Evolutionary conservation across 2,329 filamentous ascomycete species (phyloP).

Genomic region (Emergomyces orientalis): DNA sequence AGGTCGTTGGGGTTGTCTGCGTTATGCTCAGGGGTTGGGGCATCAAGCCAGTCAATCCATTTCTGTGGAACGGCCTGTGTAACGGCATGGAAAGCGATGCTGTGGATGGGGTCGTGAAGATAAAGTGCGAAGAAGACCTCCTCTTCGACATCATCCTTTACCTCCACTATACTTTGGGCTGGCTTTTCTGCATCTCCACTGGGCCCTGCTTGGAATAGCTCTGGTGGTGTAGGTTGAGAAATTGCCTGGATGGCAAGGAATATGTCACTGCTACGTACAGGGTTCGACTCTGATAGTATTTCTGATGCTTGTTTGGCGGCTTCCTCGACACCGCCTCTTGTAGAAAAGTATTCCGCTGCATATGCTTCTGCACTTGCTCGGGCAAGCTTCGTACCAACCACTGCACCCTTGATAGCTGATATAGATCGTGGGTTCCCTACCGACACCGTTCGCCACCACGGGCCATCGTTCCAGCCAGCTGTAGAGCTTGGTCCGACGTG

Average conservation of each 20-base stretch:
- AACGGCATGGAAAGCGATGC: constrained; percentile 73
- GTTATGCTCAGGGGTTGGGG: constrained; percentile 40
- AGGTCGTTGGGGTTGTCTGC: constrained; percentile 32
- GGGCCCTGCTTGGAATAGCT: constrained; percentile 57
- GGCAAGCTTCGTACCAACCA: constrained; percentile 84
- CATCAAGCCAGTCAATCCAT: constrained; percentile 90
- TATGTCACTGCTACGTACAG: constrained; percentile 84
- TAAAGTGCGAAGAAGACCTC: constrained; percentile 69
- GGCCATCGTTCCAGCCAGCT: constrained; percentile 73
- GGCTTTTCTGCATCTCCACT: constrained; percentile 24
- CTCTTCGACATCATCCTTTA: constrained; percentile 39
- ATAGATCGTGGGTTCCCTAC: constrained; percentile 62
- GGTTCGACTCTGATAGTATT: constrained; percentile 71
- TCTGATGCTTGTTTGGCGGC: constrained; percentile 73
- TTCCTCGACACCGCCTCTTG: constrained; percentile 67
- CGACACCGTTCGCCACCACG: constrained; percentile 69
- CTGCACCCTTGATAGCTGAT: constrained; percentile 66
- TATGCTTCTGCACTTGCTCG: constrained; percentile 84
- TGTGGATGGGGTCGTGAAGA: constrained; percentile 77
- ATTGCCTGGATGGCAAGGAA: constrained; percentile 94
- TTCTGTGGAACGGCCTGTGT: constrained; percentile 74
- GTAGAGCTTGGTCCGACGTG: constrained; percentile 18
- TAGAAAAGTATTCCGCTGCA: constrained; percentile 70
- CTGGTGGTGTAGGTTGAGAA: constrained; percentile 51
- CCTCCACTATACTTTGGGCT: constrained; percentile 28